Conservation (phyloP, 306 rosid species). For the Glycine latifolia region DNA sequence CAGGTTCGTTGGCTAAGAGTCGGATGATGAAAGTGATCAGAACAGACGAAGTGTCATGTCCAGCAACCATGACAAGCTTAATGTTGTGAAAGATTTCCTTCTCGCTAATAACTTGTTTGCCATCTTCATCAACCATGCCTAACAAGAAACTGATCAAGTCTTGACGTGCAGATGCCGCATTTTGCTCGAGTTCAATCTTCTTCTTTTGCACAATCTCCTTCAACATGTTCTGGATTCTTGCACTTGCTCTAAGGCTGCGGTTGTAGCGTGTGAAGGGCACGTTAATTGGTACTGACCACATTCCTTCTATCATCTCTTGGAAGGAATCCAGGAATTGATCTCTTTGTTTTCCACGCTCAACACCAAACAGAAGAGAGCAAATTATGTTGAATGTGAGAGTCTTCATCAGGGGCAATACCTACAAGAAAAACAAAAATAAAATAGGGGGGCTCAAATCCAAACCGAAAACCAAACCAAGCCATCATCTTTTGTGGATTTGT, state of each 20-base stretch:
- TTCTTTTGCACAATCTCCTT: constrained; percentile 57
- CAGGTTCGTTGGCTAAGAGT: constrained; percentile 62
- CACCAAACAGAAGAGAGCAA: constrained; percentile 69
- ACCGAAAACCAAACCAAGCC: no score
- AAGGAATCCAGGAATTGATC: constrained; percentile 54
- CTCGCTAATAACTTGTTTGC: constrained; percentile 57
- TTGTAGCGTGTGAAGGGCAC: constrained; percentile 75
- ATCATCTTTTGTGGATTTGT: no score
- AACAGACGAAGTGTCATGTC: constrained; percentile 74
- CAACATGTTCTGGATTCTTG: constrained; percentile 56
- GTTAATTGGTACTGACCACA: constrained; percentile 75
- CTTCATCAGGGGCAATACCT: constrained; percentile 83
- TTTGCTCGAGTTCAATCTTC: constrained; percentile 51
- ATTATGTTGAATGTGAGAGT: constrained; percentile 79
- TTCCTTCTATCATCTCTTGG: constrained; percentile 60
- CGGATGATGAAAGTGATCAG: constrained; percentile 66
- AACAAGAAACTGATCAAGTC: constrained; percentile 75
- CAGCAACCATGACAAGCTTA: constrained; percentile 73
- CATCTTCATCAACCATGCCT: constrained; percentile 53
- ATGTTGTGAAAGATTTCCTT: constrained; percentile 70
- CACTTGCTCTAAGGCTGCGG: constrained; percentile 67
- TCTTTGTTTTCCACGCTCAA: constrained; percentile 67
- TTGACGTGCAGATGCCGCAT: constrained; percentile 53
- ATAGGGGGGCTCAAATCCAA: no score
- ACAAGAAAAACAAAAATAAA: constrained; percentile 2